phyloP scores from a whole-genome alignment of 305 asterid genomes.

The Plantago lanceolata region DNA sequence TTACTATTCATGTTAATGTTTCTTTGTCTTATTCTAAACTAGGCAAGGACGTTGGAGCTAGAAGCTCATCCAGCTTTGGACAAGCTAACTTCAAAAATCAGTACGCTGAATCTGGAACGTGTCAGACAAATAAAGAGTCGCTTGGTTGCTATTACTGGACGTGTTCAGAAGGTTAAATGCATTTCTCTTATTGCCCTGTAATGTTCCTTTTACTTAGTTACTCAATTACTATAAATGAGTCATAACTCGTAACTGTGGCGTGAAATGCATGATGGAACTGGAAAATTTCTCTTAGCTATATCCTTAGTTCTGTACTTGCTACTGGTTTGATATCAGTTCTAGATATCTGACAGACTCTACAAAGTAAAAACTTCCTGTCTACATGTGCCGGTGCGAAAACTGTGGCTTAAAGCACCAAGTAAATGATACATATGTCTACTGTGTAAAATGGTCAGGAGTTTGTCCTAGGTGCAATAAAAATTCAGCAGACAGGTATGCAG shows the following conservation, averaged over 20 bases:
- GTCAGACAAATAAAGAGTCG: slow-evolving; percentile 95
- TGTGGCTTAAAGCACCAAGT: not conserved
- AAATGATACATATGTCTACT: not conserved
- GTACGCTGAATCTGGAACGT: slow-evolving; percentile 93
- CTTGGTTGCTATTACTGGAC: slow-evolving; percentile 91
- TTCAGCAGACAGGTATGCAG: not conserved
- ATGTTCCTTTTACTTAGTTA: not conserved
- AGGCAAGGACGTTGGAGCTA: slow-evolving; percentile 93
- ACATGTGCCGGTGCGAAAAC: not conserved
- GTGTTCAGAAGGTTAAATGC: slow-evolving; percentile 82
- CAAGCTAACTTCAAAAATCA: slow-evolving; percentile 81
- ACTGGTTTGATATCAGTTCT: not conserved
- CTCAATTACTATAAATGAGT: not conserved
- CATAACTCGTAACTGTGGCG: not conserved
- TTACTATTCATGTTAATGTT: slow-evolving; percentile 16
- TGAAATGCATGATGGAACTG: not conserved
- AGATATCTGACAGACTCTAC: no score
- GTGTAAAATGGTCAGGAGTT: not conserved
- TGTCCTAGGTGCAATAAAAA: not conserved
- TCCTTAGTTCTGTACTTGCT: no score
- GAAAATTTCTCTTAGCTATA: not conserved
- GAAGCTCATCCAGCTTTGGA: slow-evolving; percentile 98
- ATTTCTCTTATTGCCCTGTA: slow-evolving; percentile 19
- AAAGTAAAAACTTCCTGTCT: no score
- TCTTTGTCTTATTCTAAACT: slow-evolving; percentile 29